Conservation (phyloP, 805 yeast species). For the Aciculoconidium aculeatum region DNA sequence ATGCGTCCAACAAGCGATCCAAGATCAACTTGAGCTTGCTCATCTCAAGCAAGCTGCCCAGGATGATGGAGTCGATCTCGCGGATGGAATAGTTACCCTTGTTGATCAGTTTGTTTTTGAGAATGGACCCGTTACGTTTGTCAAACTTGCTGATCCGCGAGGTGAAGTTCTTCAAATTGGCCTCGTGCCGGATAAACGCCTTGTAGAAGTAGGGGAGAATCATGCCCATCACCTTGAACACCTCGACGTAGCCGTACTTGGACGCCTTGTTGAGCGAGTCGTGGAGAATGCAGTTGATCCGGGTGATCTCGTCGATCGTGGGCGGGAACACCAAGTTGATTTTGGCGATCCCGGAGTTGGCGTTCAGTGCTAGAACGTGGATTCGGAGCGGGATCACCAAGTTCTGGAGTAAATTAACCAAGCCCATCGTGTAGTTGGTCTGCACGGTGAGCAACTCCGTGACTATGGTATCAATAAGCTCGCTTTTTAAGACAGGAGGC, state of each 20-base stretch:
- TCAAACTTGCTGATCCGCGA: slow-evolving; percentile 42
- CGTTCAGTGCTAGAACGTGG: slow-evolving; percentile 51
- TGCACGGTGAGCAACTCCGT: slow-evolving; percentile 67
- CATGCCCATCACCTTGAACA: slow-evolving; percentile 72
- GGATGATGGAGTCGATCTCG: slow-evolving; percentile 43
- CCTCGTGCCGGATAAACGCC: slow-evolving; percentile 91
- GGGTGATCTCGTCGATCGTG: slow-evolving; percentile 87
- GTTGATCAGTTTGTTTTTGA: slow-evolving; percentile 26
- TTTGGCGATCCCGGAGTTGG: slow-evolving; percentile 52
- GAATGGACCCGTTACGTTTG: slow-evolving; percentile 22
- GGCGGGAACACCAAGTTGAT: slow-evolving; percentile 86
- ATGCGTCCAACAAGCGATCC: slow-evolving; percentile 49
- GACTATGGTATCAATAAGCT: slow-evolving; percentile 44
- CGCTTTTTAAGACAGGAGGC: slow-evolving; percentile 7
- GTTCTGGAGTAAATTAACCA: slow-evolving; percentile 72
- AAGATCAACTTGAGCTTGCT: slow-evolving; percentile 65
- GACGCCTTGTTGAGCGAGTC: slow-evolving; percentile 66
- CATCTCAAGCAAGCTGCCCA: slow-evolving; percentile 61
- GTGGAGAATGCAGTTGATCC: slow-evolving; percentile 80
- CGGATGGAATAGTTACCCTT: slow-evolving; percentile 21
- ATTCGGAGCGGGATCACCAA: slow-evolving; percentile 75
- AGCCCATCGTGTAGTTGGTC: slow-evolving; percentile 61
- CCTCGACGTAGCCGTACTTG: slow-evolving; percentile 68
- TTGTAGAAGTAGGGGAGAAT: slow-evolving; percentile 88
- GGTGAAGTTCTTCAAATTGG: slow-evolving; percentile 70